Base-by-base conservation (phyloP, 345 rosid species). In the Microthlaspi erraticum region DNA sequence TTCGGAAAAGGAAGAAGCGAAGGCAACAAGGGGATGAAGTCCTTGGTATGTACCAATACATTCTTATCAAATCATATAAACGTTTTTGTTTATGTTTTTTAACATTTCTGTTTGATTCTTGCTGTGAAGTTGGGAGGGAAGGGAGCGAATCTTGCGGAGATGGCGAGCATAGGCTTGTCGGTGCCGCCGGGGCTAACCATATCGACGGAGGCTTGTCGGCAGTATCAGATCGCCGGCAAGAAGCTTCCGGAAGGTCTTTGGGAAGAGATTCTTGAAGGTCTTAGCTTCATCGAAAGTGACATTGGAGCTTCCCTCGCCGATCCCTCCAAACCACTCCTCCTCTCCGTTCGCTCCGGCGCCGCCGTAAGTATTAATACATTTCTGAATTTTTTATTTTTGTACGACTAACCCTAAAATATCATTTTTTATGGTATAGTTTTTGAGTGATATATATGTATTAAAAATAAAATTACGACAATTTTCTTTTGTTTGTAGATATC, bases 281-380 rank as follows among this genome's bases (percentile, higher is more conserved):
- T 91, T 66, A 56, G 60, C 29, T 63, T 16, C 12, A 88, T 93
- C 10, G 90, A 91, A 77, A 69, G 80, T 71, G 91, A 85, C 48
- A 91, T 93, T 91, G 96, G 92, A 52, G 90, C 97, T 37, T 38
- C 41, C 45, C 90, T 93, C 32, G 98, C 94, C 2, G 84, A 91
- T 71, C 91, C 93, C 45, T 72, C 82, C 19, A 88, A 87, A 36
- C 96, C 98, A 33, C 96, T 93, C 55, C 96, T 93, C 72, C 86
- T 93, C 65, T 93, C 98, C 57, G 98, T 91, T 56, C 97, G 98
- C 42, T 93, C 98, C 50, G 98, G 98, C 34, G 98, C 98, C 17
- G 97, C 98, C 38, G 98, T 93, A 88, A 83, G 86, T 51, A 26
- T 26, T 26, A 5, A 26, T 26, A 26, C 29, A 26, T 26, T 26